phyloP scores from a whole-genome alignment of 148 eudicot species.

The Persicaria maculosa region DNA sequence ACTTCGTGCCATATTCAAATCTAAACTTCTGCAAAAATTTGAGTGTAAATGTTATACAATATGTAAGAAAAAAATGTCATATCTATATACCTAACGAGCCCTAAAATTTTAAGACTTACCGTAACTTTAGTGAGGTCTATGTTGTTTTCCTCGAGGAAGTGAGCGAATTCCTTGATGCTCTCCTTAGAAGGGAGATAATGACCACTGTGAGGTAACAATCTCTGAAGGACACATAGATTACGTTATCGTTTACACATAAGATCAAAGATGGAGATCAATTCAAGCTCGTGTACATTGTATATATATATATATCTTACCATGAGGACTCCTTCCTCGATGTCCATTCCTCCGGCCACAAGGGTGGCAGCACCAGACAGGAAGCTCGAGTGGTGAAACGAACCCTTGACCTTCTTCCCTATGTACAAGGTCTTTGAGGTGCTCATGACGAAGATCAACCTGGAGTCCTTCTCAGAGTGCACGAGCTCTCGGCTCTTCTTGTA shows the following conservation, averaged over 20 bases:
- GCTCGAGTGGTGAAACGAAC: slow-evolving; percentile 84
- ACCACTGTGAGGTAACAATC: slow-evolving; percentile 90
- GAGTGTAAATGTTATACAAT: too few species aligned
- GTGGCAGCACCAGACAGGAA: slow-evolving; percentile 88
- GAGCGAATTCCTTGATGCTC: slow-evolving; percentile 66
- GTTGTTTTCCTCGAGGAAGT: slow-evolving; percentile 65
- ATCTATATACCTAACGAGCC: background rate
- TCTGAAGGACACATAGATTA: slow-evolving; percentile 28
- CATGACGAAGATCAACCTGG: slow-evolving; percentile 90
- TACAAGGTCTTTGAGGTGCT: slow-evolving; percentile 76
- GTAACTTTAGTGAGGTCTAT: slow-evolving; percentile 66
- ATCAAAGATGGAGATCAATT: too few species aligned
- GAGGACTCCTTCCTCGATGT: slow-evolving; percentile 60
- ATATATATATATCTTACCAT: slow-evolving; percentile 26
- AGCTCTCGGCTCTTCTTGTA: slow-evolving; percentile 22
- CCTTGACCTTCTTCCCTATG: slow-evolving; percentile 79
- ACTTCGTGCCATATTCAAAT: background rate
- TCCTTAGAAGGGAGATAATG: slow-evolving; percentile 91
- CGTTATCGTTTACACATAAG: too few species aligned
- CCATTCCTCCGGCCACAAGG: slow-evolving; percentile 79
- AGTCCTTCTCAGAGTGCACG: slow-evolving; percentile 52
- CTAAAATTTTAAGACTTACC: slow-evolving; percentile 32
- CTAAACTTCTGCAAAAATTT: slow-evolving; percentile 6
- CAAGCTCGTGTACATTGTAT: too few species aligned
- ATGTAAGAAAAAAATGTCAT: too few species aligned